Percentiles rank a stretch among this genome's conserved stretches.
Evolutionary conservation across 2,329 filamentous ascomycete species (phyloP).

Genomic region (Plenodomus tracheiphilus): DNA sequence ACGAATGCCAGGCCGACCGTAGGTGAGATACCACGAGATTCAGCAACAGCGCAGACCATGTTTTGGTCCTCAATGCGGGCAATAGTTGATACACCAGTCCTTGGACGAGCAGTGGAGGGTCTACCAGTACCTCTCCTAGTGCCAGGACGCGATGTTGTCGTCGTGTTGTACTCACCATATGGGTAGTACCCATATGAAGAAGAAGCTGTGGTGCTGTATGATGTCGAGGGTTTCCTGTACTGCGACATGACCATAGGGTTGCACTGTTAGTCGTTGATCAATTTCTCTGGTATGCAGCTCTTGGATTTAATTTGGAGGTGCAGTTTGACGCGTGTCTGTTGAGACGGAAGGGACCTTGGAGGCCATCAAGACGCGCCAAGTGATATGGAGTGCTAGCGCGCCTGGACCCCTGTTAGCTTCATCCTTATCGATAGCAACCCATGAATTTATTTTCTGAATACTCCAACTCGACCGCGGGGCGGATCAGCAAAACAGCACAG

Average conservation of each 20-base stretch:
- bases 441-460: slow-evolving; percentile 24
- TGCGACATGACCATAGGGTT: slow-evolving; percentile 33
- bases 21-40: slow-evolving; percentile 84
- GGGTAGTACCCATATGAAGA: slow-evolving; percentile 40
- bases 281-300: slow-evolving; percentile 1
- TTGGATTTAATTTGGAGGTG: background rate
- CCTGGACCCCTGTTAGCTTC: slow-evolving; percentile 24
- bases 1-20: slow-evolving; percentile 85
- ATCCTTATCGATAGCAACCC: slow-evolving; percentile 25
- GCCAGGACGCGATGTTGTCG: slow-evolving; percentile 40
- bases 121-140: slow-evolving; percentile 39
- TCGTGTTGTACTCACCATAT: slow-evolving; percentile 42
- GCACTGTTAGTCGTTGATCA: slow-evolving; percentile 23
- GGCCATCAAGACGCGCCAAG: slow-evolving; percentile 9
- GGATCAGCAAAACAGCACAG: slow-evolving; percentile 1
- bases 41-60: slow-evolving; percentile 84
- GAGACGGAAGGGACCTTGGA: slow-evolving; percentile 3
- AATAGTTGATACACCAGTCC: slow-evolving; percentile 61
- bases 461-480: background rate
- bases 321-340: background rate
- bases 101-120: slow-evolving; percentile 53
- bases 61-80: slow-evolving; percentile 64
- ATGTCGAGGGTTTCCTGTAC: slow-evolving; percentile 28
- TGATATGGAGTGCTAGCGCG: slow-evolving; percentile 16
- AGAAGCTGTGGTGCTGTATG: slow-evolving; percentile 35